A percentile compares a stretch with the other conserved stretches of the same genome.
Conservation (phyloP, 768 basidiomycete species). For the Sarcodon aspratus region DNA sequence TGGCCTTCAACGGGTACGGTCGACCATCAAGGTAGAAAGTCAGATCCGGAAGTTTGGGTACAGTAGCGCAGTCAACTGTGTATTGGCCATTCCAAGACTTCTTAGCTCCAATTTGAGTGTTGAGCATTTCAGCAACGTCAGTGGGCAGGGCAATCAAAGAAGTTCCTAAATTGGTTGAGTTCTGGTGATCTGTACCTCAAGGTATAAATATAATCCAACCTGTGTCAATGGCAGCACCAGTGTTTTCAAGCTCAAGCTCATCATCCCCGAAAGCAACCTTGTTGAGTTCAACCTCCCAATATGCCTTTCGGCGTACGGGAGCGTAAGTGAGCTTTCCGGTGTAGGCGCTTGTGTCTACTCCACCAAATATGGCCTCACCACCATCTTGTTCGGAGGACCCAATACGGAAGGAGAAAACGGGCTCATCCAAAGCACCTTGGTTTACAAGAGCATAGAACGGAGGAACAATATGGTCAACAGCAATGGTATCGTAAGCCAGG, state of each 20-base stretch:
- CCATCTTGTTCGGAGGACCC: constrained; percentile 81
- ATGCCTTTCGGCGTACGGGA: constrained; percentile 89
- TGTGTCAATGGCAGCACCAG: constrained; percentile 88
- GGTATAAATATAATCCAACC: constrained; percentile 27
- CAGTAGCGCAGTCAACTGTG: constrained; percentile 76
- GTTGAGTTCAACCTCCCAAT: constrained; percentile 96
- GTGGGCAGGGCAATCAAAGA: constrained; percentile 89
- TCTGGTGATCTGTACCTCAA: neutral
- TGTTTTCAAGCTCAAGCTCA: constrained; percentile 80
- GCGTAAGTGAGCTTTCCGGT: constrained; percentile 76
- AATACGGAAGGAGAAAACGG: constrained; percentile 91
- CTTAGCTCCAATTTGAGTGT: constrained; percentile 88
- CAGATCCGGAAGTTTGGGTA: constrained; percentile 76
- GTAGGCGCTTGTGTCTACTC: constrained; percentile 70
- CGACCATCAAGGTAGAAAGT: constrained; percentile 77
- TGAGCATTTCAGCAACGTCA: constrained; percentile 96
- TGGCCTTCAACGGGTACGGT: constrained; percentile 66
- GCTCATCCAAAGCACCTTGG: constrained; percentile 67
- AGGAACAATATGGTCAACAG: constrained; percentile 85
- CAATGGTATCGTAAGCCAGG: constrained; percentile 89
- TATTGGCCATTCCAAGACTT: constrained; percentile 97
- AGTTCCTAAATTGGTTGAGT: constrained; percentile 43
- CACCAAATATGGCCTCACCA: constrained; percentile 88
- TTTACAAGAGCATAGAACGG: constrained; percentile 93
- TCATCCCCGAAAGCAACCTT: constrained; percentile 81